These are phyloP conservation scores for Grosmannia clavigera DNA, from an alignment of 2,329 filamentous ascomycete species.

Conservation along the genomic window DNA sequence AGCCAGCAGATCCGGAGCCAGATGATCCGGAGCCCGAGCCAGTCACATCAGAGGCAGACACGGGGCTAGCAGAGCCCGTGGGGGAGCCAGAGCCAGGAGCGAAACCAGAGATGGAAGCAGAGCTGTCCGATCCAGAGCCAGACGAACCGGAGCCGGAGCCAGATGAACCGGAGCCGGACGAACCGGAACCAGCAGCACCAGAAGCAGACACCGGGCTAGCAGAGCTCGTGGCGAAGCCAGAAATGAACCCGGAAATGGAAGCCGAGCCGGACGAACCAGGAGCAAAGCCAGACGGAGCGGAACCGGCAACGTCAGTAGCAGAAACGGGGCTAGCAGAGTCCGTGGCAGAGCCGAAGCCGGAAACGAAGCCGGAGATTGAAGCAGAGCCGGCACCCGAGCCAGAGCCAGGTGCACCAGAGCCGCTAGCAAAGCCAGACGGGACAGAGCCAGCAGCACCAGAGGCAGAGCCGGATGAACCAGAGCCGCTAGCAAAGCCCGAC, in stretches of 20 bases:
- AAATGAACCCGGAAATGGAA: neutral
- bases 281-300: too few relatives aligned
- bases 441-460: neutral
- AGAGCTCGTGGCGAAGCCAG: neutral
- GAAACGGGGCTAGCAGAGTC: neutral
- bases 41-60: neutral
- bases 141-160: neutral
- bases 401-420: too few relatives aligned
- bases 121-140: neutral
- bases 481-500: neutral
- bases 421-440: too few relatives aligned
- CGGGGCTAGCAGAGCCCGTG: too few relatives aligned
- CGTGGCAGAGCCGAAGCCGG: neutral
- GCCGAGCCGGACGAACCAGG: neutral
- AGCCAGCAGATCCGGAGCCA: neutral
- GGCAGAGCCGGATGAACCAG: neutral
- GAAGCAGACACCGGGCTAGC: neutral
- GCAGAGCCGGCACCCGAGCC: neutral
- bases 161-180: neutral
- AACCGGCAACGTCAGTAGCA: neutral
- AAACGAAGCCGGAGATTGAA: neutral
- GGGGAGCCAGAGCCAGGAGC: neutral
- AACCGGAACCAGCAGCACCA: neutral
- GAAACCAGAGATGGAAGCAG: too few relatives aligned
- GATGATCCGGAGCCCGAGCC: neutral